phyloP scores from a whole-genome alignment of 2,329 filamentous ascomycete genomes.

The Curvularia sp. region DNA sequence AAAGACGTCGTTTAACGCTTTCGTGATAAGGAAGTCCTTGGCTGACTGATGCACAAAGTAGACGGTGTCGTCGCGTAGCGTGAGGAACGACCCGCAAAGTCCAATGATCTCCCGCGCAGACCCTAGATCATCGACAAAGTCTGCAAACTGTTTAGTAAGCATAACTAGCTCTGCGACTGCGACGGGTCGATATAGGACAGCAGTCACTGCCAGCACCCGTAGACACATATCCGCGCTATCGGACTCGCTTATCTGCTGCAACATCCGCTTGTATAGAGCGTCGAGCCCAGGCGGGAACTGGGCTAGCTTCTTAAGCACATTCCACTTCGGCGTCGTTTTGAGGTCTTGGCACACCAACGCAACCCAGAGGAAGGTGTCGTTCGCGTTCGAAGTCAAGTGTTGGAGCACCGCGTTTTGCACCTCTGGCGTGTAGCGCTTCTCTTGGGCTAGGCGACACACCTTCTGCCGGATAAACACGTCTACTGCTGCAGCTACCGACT shows the following conservation, averaged over 20 bases:
- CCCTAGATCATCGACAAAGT: constrained; percentile 1
- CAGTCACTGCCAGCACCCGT: constrained; percentile 46
- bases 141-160: constrained; percentile 26
- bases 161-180: constrained; percentile 44
- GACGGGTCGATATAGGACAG: constrained; percentile 50
- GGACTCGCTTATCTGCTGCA: constrained; percentile 42
- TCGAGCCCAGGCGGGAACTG: constrained; percentile 50
- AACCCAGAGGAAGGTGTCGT: constrained; percentile 3
- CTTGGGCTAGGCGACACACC: constrained; percentile 24
- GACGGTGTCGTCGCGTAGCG: constrained; percentile 19
- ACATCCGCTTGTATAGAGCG: constrained; percentile 52
- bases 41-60: constrained; percentile 55
- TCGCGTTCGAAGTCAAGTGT: constrained; percentile 40
- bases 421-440: constrained; percentile 48
- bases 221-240: constrained; percentile 43
- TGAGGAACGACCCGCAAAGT: constrained; percentile 49
- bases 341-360: neutral
- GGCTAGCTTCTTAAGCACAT: constrained; percentile 24
- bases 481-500: constrained; percentile 47
- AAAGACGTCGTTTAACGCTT: neutral
- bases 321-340: constrained; percentile 18
- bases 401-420: constrained; percentile 33
- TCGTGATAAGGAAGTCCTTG: constrained; percentile 51
- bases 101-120: constrained; percentile 36
- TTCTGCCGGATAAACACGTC: constrained; percentile 50